phyloP scores from a whole-genome alignment of 768 basidiomycete species.

The Pleurotus pulmonarius region DNA sequence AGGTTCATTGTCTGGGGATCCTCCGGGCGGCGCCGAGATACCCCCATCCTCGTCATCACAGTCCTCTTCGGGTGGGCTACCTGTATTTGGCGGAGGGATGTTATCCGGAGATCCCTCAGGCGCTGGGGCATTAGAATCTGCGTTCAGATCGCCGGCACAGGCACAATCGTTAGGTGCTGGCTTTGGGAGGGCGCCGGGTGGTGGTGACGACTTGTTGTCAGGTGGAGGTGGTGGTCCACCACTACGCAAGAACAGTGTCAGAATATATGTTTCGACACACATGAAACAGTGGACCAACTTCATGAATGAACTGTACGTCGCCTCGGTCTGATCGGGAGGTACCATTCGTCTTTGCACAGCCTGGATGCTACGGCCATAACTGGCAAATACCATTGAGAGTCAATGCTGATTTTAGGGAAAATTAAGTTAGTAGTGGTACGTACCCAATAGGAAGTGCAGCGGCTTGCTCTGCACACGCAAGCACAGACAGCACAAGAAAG shows the following conservation, averaged over 20 bases:
- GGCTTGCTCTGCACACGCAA: not conserved
- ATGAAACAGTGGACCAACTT: not conserved
- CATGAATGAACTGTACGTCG: not conserved
- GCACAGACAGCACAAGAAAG: not conserved
- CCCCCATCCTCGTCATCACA: not conserved
- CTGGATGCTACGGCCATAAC: not conserved
- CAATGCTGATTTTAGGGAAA: not conserved
- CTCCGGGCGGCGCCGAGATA: not conserved
- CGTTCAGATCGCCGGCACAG: not conserved
- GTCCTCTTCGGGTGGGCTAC: not conserved
- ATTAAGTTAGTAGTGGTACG: not conserved
- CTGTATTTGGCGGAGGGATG: not conserved
- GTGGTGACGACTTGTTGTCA: not conserved
- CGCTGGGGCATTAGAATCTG: not conserved
- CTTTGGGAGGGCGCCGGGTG: too few relatives aligned
- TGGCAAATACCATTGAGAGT: not conserved
- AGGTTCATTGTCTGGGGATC: not conserved
- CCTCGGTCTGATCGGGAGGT: not conserved
- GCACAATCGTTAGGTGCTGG: not conserved
- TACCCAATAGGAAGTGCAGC: constrained; percentile 1
- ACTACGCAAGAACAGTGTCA: not conserved
- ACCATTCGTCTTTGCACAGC: not conserved
- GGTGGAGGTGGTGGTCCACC: not conserved
- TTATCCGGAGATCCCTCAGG: not conserved
- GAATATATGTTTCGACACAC: not conserved